These are phyloP conservation scores for Monosporozyma siamensis DNA, from an alignment of 805 yeast species.

Conservation along the genomic window DNA sequence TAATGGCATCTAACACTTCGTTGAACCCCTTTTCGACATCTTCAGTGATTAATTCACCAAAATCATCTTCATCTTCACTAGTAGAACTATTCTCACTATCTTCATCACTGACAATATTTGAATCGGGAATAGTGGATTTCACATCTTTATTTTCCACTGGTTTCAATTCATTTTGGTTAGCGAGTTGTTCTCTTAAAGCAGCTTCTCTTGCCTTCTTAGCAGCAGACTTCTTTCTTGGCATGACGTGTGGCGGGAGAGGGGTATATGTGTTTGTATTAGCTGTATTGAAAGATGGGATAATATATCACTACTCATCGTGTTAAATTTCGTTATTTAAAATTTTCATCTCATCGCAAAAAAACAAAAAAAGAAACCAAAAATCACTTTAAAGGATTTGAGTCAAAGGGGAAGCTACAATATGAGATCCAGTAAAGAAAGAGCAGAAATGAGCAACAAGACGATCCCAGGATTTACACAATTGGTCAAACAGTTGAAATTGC, in stretches of 20 bases:
- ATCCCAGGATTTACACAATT: neutral
- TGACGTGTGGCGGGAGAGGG: constrained; percentile 15
- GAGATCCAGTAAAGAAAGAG: neutral
- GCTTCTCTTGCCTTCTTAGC: constrained; percentile 58
- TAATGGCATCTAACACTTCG: constrained; percentile 62
- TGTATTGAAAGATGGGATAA: no score
- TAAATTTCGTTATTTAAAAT: neutral
- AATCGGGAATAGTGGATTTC: no score
- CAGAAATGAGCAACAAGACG: neutral
- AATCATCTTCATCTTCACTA: constrained; percentile 77
- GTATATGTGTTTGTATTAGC: no score
- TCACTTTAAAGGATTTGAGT: neutral
- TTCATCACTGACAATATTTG: no score
- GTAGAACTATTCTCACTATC: constrained; percentile 28
- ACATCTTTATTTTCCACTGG: no score
- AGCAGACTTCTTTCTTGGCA: constrained; percentile 87
- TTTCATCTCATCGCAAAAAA: neutral
- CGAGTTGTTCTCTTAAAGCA: constrained; percentile 14
- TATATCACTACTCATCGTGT: neutral
- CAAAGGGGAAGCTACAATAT: no score
- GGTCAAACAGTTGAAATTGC: neutral
- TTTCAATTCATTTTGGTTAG: constrained; percentile 2
- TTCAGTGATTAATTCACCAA: constrained; percentile 77
- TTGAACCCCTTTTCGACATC: constrained; percentile 75
- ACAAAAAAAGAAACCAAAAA: neutral